These are phyloP conservation scores for Hymenochaete sp. DNA, from an alignment of 1,284 basidiomycete genomes.

Conservation along the genomic window DNA sequence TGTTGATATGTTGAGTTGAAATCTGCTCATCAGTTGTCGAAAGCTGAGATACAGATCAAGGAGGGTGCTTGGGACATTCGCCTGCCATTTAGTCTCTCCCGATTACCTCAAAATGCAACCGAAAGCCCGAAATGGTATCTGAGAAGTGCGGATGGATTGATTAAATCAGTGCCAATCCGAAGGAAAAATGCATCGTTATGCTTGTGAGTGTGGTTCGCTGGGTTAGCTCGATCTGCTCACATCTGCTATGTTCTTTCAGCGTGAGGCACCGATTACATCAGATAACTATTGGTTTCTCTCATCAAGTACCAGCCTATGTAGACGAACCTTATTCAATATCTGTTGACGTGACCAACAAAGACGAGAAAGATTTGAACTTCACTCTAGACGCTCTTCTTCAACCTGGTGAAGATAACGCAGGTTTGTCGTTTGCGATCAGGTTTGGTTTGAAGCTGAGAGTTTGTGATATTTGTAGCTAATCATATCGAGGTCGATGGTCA, in stretches of 20 bases:
- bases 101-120: constrained; percentile 27
- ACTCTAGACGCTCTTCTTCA: constrained; percentile 68
- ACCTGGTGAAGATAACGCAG: constrained; percentile 68
- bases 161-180: constrained; percentile 42
- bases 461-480: constrained; percentile 40
- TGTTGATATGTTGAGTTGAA: background rate
- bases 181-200: constrained; percentile 41
- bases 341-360: constrained; percentile 59
- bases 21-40: constrained; percentile 35
- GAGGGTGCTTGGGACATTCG: constrained; percentile 58
- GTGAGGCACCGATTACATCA: constrained; percentile 57
- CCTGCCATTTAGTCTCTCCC: constrained; percentile 41
- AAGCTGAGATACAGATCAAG: constrained; percentile 41
- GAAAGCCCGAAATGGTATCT: constrained; percentile 44
- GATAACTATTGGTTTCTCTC: constrained; percentile 45
- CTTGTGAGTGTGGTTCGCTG: constrained; percentile 32
- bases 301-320: constrained; percentile 62
- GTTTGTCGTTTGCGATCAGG: constrained; percentile 31
- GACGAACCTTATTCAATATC: constrained; percentile 68
- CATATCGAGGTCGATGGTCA: constrained; percentile 52
- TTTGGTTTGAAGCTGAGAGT: constrained; percentile 1
- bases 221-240: background rate
- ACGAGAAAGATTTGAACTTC: constrained; percentile 59
- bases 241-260: constrained; percentile 30
- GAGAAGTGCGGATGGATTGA: constrained; percentile 34